Evolutionary conservation across 768 basidiomycete genomes (phyloP).

Genomic region (Jaapia argillacea): DNA sequence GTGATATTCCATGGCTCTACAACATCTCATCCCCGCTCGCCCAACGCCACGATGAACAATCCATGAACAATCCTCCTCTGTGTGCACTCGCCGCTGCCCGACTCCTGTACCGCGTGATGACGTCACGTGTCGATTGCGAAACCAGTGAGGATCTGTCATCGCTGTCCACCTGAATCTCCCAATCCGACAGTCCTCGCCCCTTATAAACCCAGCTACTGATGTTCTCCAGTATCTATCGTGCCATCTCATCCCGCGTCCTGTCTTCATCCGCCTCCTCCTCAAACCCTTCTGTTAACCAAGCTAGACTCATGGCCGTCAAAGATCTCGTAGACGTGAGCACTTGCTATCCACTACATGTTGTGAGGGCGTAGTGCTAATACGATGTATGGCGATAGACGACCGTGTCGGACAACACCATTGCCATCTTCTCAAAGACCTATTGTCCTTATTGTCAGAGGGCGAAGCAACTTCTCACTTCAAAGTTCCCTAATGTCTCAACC

Average conservation of each 20-base stretch:
- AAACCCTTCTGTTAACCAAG: slow-evolving; percentile 21
- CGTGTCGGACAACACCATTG: slow-evolving; percentile 27
- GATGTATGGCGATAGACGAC: slow-evolving; percentile 13
- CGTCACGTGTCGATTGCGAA: too few species aligned
- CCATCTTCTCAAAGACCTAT: slow-evolving; percentile 29
- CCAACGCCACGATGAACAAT: too few species aligned
- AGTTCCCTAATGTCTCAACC: slow-evolving; percentile 19
- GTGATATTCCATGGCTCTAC: too few species aligned
- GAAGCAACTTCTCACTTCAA: slow-evolving; percentile 23
- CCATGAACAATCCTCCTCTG: too few species aligned
- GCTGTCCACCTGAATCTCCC: too few species aligned
- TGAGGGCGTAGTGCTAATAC: not conserved
- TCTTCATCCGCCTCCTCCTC: slow-evolving; percentile 19
- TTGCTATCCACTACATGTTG: not conserved
- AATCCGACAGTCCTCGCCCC: too few species aligned
- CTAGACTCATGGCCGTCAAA: slow-evolving; percentile 20
- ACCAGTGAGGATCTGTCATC: too few species aligned
- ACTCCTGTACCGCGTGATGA: too few species aligned
- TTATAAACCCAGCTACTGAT: slow-evolving; percentile 6
- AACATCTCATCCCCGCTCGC: too few species aligned
- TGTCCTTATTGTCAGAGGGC: slow-evolving; percentile 32
- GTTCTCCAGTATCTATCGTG: slow-evolving; percentile 16
- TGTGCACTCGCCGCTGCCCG: too few species aligned
- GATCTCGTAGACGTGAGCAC: slow-evolving; percentile 30
- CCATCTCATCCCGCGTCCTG: slow-evolving; percentile 6